Conservation (phyloP, 2,329 filamentous ascomycete genomes). For the Fusarium brachygibbosum region DNA sequence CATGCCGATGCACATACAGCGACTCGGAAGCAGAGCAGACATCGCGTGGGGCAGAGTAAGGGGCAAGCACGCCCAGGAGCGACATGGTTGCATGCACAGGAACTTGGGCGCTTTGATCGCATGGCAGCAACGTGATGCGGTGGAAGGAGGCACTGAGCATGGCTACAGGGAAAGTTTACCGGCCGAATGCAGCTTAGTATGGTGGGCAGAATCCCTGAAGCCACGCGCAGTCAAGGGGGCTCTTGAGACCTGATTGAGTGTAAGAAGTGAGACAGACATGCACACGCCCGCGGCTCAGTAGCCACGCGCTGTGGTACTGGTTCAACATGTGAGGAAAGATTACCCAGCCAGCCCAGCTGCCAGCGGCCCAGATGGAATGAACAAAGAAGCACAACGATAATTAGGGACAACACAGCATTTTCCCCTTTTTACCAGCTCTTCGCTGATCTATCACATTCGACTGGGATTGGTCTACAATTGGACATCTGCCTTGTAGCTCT, state of each 20-base stretch:
- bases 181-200: constrained; percentile 47
- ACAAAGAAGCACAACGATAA: constrained; percentile 15
- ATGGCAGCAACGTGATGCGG: constrained; percentile 52
- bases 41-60: constrained; percentile 41
- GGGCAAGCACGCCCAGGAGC: constrained; percentile 31
- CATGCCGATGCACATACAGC: constrained; percentile 19
- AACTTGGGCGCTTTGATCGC: constrained; percentile 46
- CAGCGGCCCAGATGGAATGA: constrained; percentile 24
- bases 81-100: constrained; percentile 42
- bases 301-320: constrained; percentile 20
- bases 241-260: constrained; percentile 39
- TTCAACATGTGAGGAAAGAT: constrained; percentile 23
- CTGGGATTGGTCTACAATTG: neutral
- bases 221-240: constrained; percentile 54
- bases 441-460: neutral
- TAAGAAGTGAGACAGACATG: constrained; percentile 30
- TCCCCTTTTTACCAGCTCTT: constrained; percentile 6
- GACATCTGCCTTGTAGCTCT: neutral
- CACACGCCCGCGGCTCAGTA: constrained; percentile 33
- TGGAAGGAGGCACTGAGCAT: constrained; percentile 46
- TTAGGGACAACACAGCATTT: constrained; percentile 4
- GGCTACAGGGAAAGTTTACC: constrained; percentile 45
- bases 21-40: constrained; percentile 29
- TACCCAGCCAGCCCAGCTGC: constrained; percentile 3
- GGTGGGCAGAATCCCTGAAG: constrained; percentile 53